phyloP scores from a whole-genome alignment of 331 rosid species.

The Quercus lobata region DNA sequence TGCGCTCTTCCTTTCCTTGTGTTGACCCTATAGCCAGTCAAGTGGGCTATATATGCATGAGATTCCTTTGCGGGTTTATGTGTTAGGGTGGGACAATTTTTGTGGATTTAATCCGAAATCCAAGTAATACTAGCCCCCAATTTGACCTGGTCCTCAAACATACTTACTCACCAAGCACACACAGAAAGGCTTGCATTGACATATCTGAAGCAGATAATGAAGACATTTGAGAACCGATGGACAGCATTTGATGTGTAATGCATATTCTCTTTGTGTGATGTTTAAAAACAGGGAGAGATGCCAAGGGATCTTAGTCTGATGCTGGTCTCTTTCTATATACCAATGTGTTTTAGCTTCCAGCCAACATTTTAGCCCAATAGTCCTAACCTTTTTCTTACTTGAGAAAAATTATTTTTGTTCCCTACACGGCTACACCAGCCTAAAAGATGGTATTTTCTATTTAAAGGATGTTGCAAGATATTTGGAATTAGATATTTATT shows the following conservation, averaged over 20 bases:
- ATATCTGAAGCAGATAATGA: background rate
- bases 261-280: too few relatives aligned
- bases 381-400: background rate
- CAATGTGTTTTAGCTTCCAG: background rate
- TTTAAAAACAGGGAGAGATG: background rate
- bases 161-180: background rate
- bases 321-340: background rate
- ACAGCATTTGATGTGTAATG: background rate
- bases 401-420: background rate
- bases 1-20: background rate
- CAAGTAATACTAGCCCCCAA: background rate
- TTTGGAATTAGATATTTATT: background rate
- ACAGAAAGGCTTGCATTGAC: background rate
- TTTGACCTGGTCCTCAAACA: background rate
- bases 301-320: background rate
- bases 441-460: background rate
- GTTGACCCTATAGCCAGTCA: background rate
- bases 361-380: background rate
- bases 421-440: background rate
- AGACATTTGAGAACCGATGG: background rate
- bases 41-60: background rate
- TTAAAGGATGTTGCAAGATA: background rate
- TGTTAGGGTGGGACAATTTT: background rate
- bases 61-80: background rate
- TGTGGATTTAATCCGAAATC: background rate